A percentile compares a stretch with the other conserved stretches of the same genome.
Conservation (phyloP, 1,284 basidiomycete species). For the Phlebopus sp. region DNA sequence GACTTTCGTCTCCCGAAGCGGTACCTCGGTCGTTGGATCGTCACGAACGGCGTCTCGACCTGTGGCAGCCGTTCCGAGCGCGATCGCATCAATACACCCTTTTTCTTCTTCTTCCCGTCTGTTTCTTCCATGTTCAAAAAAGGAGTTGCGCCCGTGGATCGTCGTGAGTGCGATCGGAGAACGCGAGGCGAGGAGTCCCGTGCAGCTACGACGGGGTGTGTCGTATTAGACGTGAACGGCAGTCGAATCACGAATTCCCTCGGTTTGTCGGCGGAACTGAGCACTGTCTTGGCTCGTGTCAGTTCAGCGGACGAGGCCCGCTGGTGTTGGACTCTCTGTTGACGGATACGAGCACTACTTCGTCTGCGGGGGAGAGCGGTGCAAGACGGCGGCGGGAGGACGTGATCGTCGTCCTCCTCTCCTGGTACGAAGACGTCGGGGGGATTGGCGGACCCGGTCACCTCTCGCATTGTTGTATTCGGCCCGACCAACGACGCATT, state of each 20-base stretch:
- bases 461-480: not conserved
- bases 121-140: not conserved
- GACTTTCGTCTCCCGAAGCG: constrained; percentile 21
- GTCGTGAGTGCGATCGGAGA: constrained; percentile 36
- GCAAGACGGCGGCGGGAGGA: too few relatives aligned
- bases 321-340: constrained; percentile 15
- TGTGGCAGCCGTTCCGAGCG: constrained; percentile 23
- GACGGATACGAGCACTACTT: constrained; percentile 30
- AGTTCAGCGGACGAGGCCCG: constrained; percentile 12
- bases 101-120: too few relatives aligned
- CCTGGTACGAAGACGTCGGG: too few relatives aligned
- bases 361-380: constrained; percentile 16
- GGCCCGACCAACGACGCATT: not conserved
- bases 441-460: too few relatives aligned
- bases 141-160: constrained; percentile 3
- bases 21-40: constrained; percentile 24
- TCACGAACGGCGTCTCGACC: constrained; percentile 30
- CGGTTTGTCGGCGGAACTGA: constrained; percentile 9
- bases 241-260: constrained; percentile 21
- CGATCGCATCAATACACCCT: constrained; percentile 22
- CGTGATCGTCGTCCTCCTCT: too few relatives aligned
- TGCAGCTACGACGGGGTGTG: constrained; percentile 6
- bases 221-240: constrained; percentile 25
- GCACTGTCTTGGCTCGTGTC: constrained; percentile 8
- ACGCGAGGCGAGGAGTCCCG: constrained; percentile 25